phyloP scores from a whole-genome alignment of 768 basidiomycete genomes.

The Leccinum olivaceopallidum region DNA sequence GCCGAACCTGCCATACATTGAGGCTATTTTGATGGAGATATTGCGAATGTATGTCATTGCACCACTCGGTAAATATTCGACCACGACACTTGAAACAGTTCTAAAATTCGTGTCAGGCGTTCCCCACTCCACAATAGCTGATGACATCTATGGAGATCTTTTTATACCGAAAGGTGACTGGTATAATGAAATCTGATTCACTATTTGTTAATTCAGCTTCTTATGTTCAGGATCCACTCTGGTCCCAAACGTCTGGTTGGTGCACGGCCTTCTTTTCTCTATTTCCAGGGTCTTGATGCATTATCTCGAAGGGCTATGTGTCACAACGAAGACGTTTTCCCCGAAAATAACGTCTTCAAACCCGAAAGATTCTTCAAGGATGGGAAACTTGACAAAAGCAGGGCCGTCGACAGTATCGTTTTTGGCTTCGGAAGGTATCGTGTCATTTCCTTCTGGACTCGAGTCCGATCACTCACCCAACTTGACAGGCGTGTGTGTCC shows the following conservation, averaged over 20 bases:
- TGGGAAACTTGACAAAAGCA: constrained; percentile 9
- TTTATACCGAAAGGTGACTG: constrained; percentile 27
- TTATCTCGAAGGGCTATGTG: constrained; percentile 16
- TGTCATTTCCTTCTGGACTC: background rate
- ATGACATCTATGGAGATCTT: constrained; percentile 17
- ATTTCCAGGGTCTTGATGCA: background rate
- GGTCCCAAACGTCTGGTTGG: constrained; percentile 23
- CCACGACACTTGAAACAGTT: background rate
- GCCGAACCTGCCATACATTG: constrained; percentile 28
- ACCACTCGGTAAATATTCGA: constrained; percentile 23
- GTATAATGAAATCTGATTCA: background rate
- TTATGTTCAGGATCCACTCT: constrained; percentile 17
- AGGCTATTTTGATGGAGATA: constrained; percentile 32
- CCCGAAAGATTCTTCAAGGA: constrained; percentile 33
- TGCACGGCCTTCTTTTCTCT: background rate
- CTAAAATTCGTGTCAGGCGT: constrained; percentile 7
- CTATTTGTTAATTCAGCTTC: background rate
- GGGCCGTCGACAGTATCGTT: background rate
- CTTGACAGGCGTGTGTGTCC: constrained; percentile 30
- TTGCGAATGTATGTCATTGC: constrained; percentile 29
- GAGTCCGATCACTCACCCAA: background rate
- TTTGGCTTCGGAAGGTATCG: constrained; percentile 29
- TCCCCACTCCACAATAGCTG: constrained; percentile 19
- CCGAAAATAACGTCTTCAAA: constrained; percentile 28
- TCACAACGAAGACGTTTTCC: constrained; percentile 11